Percentiles rank a stretch among this genome's conserved stretches.
Conservation (phyloP, 176 grass and related monocot genomes). For the Typha latifolia region DNA sequence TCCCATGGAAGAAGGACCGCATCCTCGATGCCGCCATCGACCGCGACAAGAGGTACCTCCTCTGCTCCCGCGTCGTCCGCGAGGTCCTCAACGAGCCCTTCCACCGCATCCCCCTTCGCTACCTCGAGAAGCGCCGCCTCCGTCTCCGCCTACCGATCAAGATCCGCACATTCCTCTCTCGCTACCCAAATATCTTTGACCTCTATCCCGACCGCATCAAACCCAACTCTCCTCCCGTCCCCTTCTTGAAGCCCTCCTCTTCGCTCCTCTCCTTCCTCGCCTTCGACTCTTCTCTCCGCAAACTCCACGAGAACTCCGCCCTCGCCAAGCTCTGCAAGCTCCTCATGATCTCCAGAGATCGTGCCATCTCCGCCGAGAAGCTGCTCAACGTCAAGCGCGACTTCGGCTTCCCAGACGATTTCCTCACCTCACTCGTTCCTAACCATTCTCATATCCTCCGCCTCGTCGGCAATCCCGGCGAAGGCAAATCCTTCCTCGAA, state of each 20-base stretch:
- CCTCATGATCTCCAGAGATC: constrained; percentile 72
- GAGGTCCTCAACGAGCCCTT: constrained; percentile 62
- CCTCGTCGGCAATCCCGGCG: constrained; percentile 35
- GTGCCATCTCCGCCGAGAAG: constrained; percentile 48
- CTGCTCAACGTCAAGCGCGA: constrained; percentile 51
- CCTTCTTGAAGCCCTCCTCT: constrained; percentile 49
- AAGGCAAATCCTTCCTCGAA: constrained; percentile 39
- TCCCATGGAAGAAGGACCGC: constrained; percentile 57
- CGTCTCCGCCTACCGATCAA: constrained; percentile 35
- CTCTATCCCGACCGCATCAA: constrained; percentile 35
- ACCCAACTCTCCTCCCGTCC: constrained; percentile 23
- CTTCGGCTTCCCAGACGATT: constrained; percentile 80
- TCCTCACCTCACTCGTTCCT: constrained; percentile 55
- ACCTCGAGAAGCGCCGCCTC: constrained; percentile 65
- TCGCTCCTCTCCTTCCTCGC: constrained; percentile 43
- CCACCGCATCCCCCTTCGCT: constrained; percentile 49
- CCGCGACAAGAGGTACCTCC: constrained; percentile 27
- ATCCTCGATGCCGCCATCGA: constrained; percentile 46
- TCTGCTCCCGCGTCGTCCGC: constrained; percentile 52
- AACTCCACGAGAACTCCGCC: constrained; percentile 27
- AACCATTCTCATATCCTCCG: constrained; percentile 45
- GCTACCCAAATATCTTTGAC: constrained; percentile 70
- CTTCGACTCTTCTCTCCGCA: constrained; percentile 28
- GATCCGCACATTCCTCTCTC: constrained; percentile 38
- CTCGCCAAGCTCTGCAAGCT: constrained; percentile 69